Evolutionary conservation across 352 stramenopile species (phyloP), one percentile per base, ranked within the genome.

Genomic region (Phytopythium mirpurense): DNA sequence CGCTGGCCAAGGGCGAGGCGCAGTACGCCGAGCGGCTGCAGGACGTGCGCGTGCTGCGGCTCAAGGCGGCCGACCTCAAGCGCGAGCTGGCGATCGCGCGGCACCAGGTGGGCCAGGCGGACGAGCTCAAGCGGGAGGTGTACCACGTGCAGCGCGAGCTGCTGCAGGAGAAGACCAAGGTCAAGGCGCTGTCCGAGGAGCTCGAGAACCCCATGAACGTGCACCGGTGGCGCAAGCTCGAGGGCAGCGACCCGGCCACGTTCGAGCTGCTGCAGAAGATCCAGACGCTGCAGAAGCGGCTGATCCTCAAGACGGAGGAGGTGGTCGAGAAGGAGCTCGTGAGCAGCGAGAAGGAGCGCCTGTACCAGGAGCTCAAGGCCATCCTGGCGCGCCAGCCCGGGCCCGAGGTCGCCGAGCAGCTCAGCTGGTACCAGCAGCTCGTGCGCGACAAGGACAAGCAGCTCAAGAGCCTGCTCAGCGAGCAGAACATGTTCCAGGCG

Each of bases 181-280:
- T 98, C 18, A 98, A 98, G 48, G 92, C 93, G 31, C 70, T 99
- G 5, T 96, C 86, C 1, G 91, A 98, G 60, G 95, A 99, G 65
- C 62, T 99, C 9, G 92, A 98, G 65, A 98, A 98, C 62, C 96
- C 95, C 18, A 96, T 99, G 77, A 98, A 99, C 70, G 90, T 98
- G 19, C 95, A 98, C 72, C 83, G 96, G 35, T 98, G 96, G 95
- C 78, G 96, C 15, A 98, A 98, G 64, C 77, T 98, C n/a, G 95
- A 99, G 72, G 95, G 96, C 49, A 96, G 78, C 58, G 95, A 99
- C 62, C 96, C 96, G 9, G 88, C 85, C 16, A 97, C 82, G 19
- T 98, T 97, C 65, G 93, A 98, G 65, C 72, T 98, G 69, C 86
- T 98, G 45, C 93, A 98, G 57, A 98, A 98, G 67, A 97, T 98